These are phyloP conservation scores for Takakia lepidozioides DNA, from an alignment of 225 moss, liverwort and hornwort genomes.

Conservation along the genomic window DNA sequence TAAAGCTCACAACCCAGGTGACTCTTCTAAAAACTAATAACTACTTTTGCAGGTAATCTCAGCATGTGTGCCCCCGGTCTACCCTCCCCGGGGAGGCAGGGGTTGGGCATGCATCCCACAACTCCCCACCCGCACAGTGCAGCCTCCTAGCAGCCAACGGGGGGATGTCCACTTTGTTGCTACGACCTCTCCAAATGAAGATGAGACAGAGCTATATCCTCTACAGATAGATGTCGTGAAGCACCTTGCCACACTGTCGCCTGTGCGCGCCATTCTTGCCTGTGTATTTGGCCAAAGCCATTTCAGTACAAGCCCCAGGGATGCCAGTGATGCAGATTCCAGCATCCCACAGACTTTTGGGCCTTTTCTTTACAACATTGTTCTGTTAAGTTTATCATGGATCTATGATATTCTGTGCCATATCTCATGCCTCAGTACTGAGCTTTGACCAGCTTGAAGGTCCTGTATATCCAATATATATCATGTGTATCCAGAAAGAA, in stretches of 20 bases:
- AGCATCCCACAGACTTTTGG: constrained; percentile 14
- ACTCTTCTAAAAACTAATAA: no score
- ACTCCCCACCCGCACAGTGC: constrained; percentile 64
- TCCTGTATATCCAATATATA: no score
- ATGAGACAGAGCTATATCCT: constrained; percentile 61
- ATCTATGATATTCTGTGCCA: no score
- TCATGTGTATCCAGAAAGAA: no score
- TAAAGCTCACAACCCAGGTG: no score
- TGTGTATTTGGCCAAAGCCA: constrained; percentile 90
- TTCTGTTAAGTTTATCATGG: no score
- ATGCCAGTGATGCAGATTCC: constrained; percentile 22
- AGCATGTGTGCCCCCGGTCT: constrained; percentile 92
- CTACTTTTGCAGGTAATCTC: constrained; percentile 54
- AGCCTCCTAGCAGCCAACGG: constrained; percentile 29
- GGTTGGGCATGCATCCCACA: constrained; percentile 95
- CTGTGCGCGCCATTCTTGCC: constrained; percentile 79
- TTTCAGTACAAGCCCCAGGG: constrained; percentile 42
- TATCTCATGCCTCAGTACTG: no score
- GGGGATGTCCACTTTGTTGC: constrained; percentile 39
- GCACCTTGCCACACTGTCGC: constrained; percentile 89
- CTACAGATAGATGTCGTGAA: constrained; percentile 89
- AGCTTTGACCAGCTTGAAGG: no score
- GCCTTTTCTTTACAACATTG: no score
- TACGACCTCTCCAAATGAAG: constrained; percentile 41
- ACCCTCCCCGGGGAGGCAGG: constrained; percentile 78